Percentiles rank a stretch among this genome's conserved stretches.
Evolutionary conservation across 352 stramenopile genomes (phyloP).

Genomic region (Phytophthora hybrid): DNA sequence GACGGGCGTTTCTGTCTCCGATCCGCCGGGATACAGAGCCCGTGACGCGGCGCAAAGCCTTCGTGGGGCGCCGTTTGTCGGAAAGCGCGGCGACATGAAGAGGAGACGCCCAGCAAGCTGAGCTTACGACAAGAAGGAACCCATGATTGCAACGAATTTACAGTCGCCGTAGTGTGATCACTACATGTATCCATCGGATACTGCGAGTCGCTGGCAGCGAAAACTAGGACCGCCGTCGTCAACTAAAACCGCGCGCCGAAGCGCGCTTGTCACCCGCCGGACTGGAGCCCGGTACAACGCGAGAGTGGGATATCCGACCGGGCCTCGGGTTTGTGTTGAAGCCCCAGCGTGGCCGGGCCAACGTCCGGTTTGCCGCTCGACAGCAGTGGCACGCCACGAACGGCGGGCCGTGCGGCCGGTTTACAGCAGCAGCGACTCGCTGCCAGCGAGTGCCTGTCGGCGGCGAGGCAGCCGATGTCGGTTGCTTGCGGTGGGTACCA

Average conservation of each 20-base stretch:
- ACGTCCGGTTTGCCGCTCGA: conserved; percentile 11
- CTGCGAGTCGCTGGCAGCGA: neutral
- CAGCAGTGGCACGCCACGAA: conserved; percentile 16
- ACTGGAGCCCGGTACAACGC: conserved; percentile 9
- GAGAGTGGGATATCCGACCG: conserved; percentile 25
- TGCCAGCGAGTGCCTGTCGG: neutral
- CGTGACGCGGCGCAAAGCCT: conserved; percentile 22
- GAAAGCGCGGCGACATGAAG: conserved; percentile 15
- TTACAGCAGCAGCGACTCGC: conserved; percentile 1
- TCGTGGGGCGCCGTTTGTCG: conserved; percentile 1
- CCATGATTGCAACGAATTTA: conserved; percentile 19
- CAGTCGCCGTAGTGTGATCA: conserved; percentile 24
- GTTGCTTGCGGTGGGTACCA: neutral
- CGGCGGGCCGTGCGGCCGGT: neutral
- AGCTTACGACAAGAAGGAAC: neutral
- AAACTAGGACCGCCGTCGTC: neutral
- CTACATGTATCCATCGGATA: neutral
- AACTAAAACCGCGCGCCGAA: conserved; percentile 10
- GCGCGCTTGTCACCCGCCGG: conserved; percentile 25
- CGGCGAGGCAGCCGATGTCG: neutral
- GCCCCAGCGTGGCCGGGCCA: conserved; percentile 14
- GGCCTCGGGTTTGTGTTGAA: conserved; percentile 21
- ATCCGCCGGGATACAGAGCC: neutral
- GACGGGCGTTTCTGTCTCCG: conserved; percentile 13
- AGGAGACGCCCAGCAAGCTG: too few species aligned